Evolutionary conservation across 2,329 filamentous ascomycete species (phyloP).

Genomic region (Mollisiaceae sp.): DNA sequence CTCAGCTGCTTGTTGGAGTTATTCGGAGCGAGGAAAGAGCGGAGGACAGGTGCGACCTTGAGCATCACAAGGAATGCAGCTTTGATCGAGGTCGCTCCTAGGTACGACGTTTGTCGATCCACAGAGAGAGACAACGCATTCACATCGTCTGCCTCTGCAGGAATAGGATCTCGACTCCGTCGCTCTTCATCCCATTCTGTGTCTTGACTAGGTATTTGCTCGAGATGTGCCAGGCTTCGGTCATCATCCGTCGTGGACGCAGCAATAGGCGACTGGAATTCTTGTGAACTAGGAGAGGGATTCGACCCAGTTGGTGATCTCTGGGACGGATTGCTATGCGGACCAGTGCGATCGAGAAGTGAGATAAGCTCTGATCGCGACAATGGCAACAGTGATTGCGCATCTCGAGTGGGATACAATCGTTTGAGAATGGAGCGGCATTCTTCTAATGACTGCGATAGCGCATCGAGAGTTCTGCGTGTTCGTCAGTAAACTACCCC

Average conservation of each 20-base stretch:
- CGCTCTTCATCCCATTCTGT: constrained; percentile 71
- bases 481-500: constrained; percentile 32
- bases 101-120: constrained; percentile 68
- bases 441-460: constrained; percentile 69
- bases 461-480: constrained; percentile 60
- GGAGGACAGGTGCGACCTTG: constrained; percentile 55
- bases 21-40: constrained; percentile 49
- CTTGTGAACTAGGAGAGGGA: constrained; percentile 54
- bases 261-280: constrained; percentile 54
- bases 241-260: constrained; percentile 53
- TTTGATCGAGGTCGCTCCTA: constrained; percentile 77
- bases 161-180: constrained; percentile 58
- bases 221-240: constrained; percentile 57
- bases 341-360: constrained; percentile 55
- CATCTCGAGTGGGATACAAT: constrained; percentile 63
- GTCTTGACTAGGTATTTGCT: constrained; percentile 71
- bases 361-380: constrained; percentile 64
- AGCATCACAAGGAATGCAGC: constrained; percentile 73
- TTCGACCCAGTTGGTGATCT: constrained; percentile 59
- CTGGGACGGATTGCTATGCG: constrained; percentile 43
- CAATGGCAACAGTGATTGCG: constrained; percentile 56
- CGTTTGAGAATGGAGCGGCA: constrained; percentile 66
- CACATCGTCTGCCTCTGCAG: constrained; percentile 72
- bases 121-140: constrained; percentile 66
- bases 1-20: constrained; percentile 33